These are phyloP conservation scores for Neobulgaria alba DNA, from an alignment of 2,329 filamentous ascomycete species.

Conservation along the genomic window DNA sequence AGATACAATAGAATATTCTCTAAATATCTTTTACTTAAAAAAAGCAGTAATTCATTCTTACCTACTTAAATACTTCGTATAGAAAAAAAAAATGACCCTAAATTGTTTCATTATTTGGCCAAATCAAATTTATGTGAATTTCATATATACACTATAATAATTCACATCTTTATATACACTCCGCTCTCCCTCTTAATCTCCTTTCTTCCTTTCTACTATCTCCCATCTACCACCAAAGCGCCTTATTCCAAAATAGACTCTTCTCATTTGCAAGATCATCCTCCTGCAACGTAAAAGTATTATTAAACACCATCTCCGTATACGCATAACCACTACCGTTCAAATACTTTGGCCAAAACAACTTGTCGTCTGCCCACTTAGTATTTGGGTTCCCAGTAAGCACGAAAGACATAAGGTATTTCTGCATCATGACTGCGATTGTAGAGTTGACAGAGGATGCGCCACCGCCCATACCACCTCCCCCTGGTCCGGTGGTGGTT, in stretches of 20 bases:
- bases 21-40: too few relatives aligned
- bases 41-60: too few relatives aligned
- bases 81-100: too few relatives aligned
- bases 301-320: conserved; percentile 28
- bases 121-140: too few relatives aligned
- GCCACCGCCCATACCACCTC: conserved; percentile 17
- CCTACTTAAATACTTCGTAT: too few relatives aligned
- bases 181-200: too few relatives aligned
- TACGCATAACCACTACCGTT: conserved; percentile 14
- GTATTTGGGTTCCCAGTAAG: conserved; percentile 27
- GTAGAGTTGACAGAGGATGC: conserved; percentile 21
- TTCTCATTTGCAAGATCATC: conserved; percentile 29
- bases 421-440: conserved; percentile 29
- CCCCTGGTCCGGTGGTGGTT: conserved; percentile 3
- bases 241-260: conserved; percentile 29
- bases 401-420: conserved; percentile 31
- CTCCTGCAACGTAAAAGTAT: conserved; percentile 24
- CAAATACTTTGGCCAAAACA: conserved; percentile 29
- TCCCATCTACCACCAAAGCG: conserved; percentile 28
- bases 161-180: too few relatives aligned
- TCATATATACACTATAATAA: too few relatives aligned
- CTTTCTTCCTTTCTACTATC: not conserved
- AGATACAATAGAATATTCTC: too few relatives aligned
- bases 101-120: too few relatives aligned
- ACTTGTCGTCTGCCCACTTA: conserved; percentile 28